These are phyloP conservation scores for Botrytis paeoniae DNA, from an alignment of 2,329 filamentous ascomycete species.

Conservation along the genomic window DNA sequence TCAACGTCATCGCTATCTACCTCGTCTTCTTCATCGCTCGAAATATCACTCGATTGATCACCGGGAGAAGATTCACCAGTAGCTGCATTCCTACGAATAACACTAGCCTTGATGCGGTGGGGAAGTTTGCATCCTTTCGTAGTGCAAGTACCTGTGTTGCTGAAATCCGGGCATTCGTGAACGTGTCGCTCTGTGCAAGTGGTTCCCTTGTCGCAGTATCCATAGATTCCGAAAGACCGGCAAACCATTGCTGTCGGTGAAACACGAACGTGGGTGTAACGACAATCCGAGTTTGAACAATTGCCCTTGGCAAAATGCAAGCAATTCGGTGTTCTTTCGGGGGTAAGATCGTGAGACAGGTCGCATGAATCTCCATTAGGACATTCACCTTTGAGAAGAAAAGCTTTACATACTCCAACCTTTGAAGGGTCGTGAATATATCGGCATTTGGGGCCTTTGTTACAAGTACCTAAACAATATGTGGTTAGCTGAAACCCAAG, in stretches of 20 bases:
- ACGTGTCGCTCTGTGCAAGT: conserved; percentile 80
- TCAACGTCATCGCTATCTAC: conserved; percentile 76
- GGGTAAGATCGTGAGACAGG: conserved; percentile 80
- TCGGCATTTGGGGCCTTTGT: conserved; percentile 74
- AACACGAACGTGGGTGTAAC: conserved; percentile 80
- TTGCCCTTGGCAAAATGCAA: conserved; percentile 86
- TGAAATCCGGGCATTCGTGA: conserved; percentile 91
- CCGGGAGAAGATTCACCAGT: conserved; percentile 43
- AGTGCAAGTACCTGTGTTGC: conserved; percentile 82
- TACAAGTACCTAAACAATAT: conserved; percentile 68
- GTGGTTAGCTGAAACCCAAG: conserved; percentile 36
- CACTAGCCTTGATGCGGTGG: conserved; percentile 83
- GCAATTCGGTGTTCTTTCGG: conserved; percentile 83
- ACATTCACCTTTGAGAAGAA: conserved; percentile 77
- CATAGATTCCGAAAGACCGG: conserved; percentile 76
- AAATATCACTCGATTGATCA: conserved; percentile 63
- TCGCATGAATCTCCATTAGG: conserved; percentile 76
- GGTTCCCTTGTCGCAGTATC: conserved; percentile 82
- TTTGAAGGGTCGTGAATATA: conserved; percentile 82
- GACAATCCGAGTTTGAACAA: conserved; percentile 83
- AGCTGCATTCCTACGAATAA: conserved; percentile 62
- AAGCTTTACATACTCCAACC: conserved; percentile 87
- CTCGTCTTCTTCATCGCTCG: conserved; percentile 67
- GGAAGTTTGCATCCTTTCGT: conserved; percentile 78
- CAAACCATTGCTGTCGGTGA: conserved; percentile 78